These are phyloP conservation scores for Amaranthus tricolor DNA, from an alignment of 179 eudicot species.

Conservation along the genomic window DNA sequence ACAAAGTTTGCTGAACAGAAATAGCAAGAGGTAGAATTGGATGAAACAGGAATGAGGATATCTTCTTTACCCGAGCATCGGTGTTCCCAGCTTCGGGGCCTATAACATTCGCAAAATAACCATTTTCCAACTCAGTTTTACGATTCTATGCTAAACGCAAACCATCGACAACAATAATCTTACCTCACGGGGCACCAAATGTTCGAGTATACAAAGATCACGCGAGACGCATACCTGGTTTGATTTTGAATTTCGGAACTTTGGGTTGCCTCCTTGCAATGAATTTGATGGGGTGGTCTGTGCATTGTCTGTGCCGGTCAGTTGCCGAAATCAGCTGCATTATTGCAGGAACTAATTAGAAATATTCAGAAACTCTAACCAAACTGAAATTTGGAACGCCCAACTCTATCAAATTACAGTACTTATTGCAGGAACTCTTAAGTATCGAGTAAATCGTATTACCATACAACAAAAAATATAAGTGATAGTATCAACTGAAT, in stretches of 20 bases:
- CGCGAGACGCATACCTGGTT: constrained; percentile 57
- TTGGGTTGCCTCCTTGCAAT: constrained; percentile 80
- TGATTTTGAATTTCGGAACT: constrained; percentile 81
- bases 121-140: not conserved
- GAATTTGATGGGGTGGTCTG: constrained; percentile 94
- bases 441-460: no score
- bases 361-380: not conserved
- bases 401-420: not conserved
- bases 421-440: no score
- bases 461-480: no score
- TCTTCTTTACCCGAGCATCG: constrained; percentile 72
- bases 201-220: not conserved
- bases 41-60: constrained; percentile 90
- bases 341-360: constrained; percentile 15
- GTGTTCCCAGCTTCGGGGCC: constrained; percentile 82
- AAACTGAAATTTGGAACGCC: not conserved
- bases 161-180: not conserved
- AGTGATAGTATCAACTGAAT: no score
- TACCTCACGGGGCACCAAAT: not conserved
- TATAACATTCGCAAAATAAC: constrained; percentile 22
- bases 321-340: constrained; percentile 87
- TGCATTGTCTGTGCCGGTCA: constrained; percentile 86
- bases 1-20: constrained; percentile 84
- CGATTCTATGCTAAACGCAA: not conserved
- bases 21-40: constrained; percentile 83